Evolutionary conservation across 2,329 filamentous ascomycete species (phyloP).

Genomic region (Beauveria australis): DNA sequence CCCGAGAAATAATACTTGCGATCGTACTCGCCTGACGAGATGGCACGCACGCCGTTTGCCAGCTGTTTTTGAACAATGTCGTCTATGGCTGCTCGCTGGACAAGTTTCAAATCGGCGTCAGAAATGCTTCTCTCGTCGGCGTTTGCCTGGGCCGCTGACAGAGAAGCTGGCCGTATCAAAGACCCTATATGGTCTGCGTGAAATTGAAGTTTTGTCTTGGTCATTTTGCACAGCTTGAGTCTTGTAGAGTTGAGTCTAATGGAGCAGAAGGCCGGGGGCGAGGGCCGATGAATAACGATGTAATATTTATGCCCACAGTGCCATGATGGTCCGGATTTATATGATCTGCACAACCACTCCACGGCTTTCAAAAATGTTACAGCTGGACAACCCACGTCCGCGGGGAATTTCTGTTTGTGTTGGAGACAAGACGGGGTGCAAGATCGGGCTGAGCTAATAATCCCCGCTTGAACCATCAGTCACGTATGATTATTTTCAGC

Average conservation of each 20-base stretch:
- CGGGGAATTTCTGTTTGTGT: too few species aligned
- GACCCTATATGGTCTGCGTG: conserved; percentile 67
- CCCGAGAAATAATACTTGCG: conserved; percentile 42
- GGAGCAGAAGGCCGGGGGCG: not conserved
- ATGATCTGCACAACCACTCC: too few species aligned
- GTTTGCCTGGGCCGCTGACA: conserved; percentile 44
- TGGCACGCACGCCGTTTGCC: conserved; percentile 51
- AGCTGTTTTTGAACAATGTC: conserved; percentile 58
- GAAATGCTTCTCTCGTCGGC: conserved; percentile 40
- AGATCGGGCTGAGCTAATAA: too few species aligned
- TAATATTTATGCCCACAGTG: too few species aligned
- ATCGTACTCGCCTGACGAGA: conserved; percentile 63
- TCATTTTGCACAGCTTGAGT: not conserved
- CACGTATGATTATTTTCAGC: too few species aligned
- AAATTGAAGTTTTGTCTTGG: conserved; percentile 40
- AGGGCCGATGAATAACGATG: not conserved
- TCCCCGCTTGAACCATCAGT: too few species aligned
- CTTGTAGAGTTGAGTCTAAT: not conserved
- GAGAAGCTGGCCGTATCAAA: conserved; percentile 54
- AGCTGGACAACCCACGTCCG: too few species aligned
- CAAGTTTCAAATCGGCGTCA: conserved; percentile 37
- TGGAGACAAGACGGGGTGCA: too few species aligned
- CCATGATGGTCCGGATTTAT: too few species aligned
- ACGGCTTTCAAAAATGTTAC: too few species aligned
- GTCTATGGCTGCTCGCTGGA: conserved; percentile 55